Conservation (phyloP, 106 monocot genomes). For the Apostasia shenzhenica region DNA sequence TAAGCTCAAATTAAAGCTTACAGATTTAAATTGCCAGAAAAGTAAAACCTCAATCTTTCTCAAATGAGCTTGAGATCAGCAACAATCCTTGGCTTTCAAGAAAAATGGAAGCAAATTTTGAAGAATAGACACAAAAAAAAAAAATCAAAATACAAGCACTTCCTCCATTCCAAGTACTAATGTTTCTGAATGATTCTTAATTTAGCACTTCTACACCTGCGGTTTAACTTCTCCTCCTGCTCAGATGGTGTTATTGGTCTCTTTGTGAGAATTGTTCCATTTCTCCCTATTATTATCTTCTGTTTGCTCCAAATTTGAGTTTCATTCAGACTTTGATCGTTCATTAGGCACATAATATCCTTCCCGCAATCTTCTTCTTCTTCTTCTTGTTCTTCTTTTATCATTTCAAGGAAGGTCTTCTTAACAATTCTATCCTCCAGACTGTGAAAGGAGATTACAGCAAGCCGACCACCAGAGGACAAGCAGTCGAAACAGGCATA, state of each 20-base stretch:
- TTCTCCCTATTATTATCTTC: slow-evolving; percentile 36
- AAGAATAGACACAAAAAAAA: too few relatives aligned
- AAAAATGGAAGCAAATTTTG: too few relatives aligned
- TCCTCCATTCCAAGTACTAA: slow-evolving; percentile 3
- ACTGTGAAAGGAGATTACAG: slow-evolving; percentile 94
- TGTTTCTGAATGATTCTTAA: slow-evolving; percentile 79
- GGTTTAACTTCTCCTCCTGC: slow-evolving; percentile 83
- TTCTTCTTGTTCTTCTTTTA: slow-evolving; percentile 19
- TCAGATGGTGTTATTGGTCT: slow-evolving; percentile 80
- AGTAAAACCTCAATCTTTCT: too few relatives aligned
- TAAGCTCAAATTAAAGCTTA: too few relatives aligned
- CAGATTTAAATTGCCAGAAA: too few relatives aligned
- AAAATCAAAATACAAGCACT: too few relatives aligned
- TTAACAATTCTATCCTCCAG: slow-evolving; percentile 96
- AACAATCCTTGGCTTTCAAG: too few relatives aligned
- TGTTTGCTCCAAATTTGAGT: slow-evolving; percentile 51
- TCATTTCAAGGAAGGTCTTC: slow-evolving; percentile 75
- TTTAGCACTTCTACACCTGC: slow-evolving; percentile 86
- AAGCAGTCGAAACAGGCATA: slow-evolving; percentile 80
- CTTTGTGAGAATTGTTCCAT: slow-evolving; percentile 71
- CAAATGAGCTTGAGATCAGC: too few relatives aligned
- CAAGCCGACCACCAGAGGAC: slow-evolving; percentile 78
- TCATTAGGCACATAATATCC: neutral
- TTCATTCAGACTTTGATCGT: slow-evolving; percentile 10
- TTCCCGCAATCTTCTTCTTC: neutral